Evolutionary conservation across 805 yeast species (phyloP).

Genomic region (Zygoascus bituminiphila): DNA sequence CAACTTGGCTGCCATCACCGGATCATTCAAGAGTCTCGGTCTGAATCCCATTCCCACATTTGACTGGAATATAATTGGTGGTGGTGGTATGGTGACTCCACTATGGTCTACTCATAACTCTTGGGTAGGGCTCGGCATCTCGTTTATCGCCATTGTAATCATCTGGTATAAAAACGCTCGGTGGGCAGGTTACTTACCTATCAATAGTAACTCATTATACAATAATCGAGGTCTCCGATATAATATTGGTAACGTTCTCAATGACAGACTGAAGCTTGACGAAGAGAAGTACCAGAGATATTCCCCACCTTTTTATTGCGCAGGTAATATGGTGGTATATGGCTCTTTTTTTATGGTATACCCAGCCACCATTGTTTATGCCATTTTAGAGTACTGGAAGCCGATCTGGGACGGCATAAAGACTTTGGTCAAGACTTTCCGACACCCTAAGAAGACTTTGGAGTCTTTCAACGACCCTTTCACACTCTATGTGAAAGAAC

Average conservation of each 20-base stretch:
- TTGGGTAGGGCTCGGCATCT: conserved; percentile 19
- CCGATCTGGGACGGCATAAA: conserved; percentile 24
- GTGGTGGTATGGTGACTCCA: conserved; percentile 47
- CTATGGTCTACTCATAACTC: conserved; percentile 41
- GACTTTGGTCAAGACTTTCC: background rate
- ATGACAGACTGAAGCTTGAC: conserved; percentile 30
- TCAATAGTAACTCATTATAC: conserved; percentile 44
- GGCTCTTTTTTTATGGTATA: conserved; percentile 50
- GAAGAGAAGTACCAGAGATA: conserved; percentile 42
- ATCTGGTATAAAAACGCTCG: conserved; percentile 47
- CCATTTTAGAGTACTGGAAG: conserved; percentile 10
- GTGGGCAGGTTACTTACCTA: conserved; percentile 54
- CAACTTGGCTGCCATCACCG: conserved; percentile 42
- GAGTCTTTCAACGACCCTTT: conserved; percentile 12
- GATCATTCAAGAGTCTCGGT: conserved; percentile 33
- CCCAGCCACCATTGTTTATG: conserved; percentile 46
- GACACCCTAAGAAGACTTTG: background rate
- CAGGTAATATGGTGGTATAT: conserved; percentile 38
- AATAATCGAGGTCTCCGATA: conserved; percentile 44
- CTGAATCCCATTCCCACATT: conserved; percentile 37
- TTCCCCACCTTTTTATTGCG: conserved; percentile 61
- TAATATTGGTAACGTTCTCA: conserved; percentile 39
- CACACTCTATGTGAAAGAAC: conserved; percentile 21
- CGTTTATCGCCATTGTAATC: conserved; percentile 31
- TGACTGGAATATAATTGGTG: conserved; percentile 32